phyloP scores from a whole-genome alignment of 2,329 filamentous ascomycete genomes.

The Paraphoma chrysanthemicola region DNA sequence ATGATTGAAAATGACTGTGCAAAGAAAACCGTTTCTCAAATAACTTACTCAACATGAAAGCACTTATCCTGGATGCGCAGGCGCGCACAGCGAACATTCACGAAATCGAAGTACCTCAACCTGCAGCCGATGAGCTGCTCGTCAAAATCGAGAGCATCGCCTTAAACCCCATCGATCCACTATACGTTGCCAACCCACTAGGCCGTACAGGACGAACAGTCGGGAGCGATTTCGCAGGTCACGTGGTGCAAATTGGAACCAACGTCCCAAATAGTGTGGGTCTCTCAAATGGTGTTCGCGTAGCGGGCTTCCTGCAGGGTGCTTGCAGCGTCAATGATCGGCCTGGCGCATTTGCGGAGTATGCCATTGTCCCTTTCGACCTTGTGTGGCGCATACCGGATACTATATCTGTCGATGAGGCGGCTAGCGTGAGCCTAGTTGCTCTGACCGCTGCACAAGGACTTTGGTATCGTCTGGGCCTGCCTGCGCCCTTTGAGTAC shows the following conservation, averaged over 20 bases:
- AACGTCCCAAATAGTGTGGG: conserved; percentile 13
- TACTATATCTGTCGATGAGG: conserved; percentile 44
- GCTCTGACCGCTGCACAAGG: conserved; percentile 54
- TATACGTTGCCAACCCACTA: conserved; percentile 48
- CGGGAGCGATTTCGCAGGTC: conserved; percentile 53
- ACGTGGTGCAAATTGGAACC: conserved; percentile 22
- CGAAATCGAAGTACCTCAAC: conserved; percentile 11
- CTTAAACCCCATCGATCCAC: conserved; percentile 42
- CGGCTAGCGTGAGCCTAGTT: conserved; percentile 51
- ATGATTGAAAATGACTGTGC: too few species aligned
- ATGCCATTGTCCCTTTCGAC: conserved; percentile 43
- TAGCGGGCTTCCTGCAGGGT: conserved; percentile 55
- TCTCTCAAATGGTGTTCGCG: conserved; percentile 36
- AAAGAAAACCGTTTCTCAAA: too few species aligned
- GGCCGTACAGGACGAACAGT: conserved; percentile 41
- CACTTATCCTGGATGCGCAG: conserved; percentile 27
- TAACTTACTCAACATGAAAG: conserved; percentile 20
- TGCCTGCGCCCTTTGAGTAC: conserved; percentile 46
- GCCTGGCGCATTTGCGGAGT: conserved; percentile 57
- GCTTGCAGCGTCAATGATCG: conserved; percentile 52
- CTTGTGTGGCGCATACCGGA: conserved; percentile 50
- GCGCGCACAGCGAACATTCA: conserved; percentile 15
- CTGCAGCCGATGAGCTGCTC: conserved; percentile 25
- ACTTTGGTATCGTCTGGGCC: conserved; percentile 47
- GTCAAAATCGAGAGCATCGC: conserved; percentile 33